Conservation (phyloP, 2,329 filamentous ascomycete species). For the Pyrenophora teres region DNA sequence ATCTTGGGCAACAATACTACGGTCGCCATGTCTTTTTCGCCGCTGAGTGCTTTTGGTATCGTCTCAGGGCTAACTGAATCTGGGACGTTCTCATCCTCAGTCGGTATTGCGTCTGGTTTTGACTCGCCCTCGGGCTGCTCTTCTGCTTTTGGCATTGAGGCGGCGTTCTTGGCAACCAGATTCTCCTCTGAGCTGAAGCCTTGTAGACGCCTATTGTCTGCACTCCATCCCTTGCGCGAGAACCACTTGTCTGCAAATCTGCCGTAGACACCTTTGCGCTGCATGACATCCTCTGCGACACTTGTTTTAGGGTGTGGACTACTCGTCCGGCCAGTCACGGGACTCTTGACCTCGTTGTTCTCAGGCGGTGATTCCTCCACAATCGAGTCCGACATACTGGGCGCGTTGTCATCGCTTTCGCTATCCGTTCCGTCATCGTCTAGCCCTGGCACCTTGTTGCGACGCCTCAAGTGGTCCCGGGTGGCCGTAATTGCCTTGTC, state of each 20-base stretch:
- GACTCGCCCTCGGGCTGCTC: constrained; percentile 23
- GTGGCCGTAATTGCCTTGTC: constrained; percentile 71
- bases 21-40: constrained; percentile 40
- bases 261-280: constrained; percentile 80
- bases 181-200: constrained; percentile 65
- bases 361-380: constrained; percentile 42
- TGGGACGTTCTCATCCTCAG: constrained; percentile 23
- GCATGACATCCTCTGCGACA: constrained; percentile 87
- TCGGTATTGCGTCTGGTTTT: constrained; percentile 28
- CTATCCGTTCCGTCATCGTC: constrained; percentile 39
- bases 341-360: constrained; percentile 40
- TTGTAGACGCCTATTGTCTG: constrained; percentile 70
- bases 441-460: constrained; percentile 30
- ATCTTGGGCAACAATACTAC: constrained; percentile 74
- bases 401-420: constrained; percentile 41
- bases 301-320: constrained; percentile 51
- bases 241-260: constrained; percentile 92
- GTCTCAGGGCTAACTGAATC: constrained; percentile 38
- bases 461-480: constrained; percentile 51
- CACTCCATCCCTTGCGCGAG: constrained; percentile 78
- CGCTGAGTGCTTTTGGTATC: constrained; percentile 42
- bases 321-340: constrained; percentile 34
- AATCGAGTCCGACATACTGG: constrained; percentile 45
- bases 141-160: constrained; percentile 31
- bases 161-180: constrained; percentile 43